Conservation (phyloP, 805 yeast species). For the Metschnikowia arizonensis region DNA sequence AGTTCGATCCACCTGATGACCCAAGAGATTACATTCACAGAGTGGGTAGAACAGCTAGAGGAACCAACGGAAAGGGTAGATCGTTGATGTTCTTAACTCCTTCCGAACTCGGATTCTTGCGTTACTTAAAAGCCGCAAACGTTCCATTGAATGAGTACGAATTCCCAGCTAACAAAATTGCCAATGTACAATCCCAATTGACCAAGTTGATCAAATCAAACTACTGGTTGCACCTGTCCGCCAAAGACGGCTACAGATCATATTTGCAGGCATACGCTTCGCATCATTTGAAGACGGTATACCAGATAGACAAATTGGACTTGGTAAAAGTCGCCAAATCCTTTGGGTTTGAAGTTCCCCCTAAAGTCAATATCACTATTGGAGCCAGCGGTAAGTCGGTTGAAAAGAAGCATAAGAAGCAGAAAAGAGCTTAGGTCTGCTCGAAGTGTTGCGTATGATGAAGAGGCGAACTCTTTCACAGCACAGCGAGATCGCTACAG, state of each 20-base stretch:
- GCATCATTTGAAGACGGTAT: slow-evolving; percentile 93
- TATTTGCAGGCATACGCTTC: slow-evolving; percentile 97
- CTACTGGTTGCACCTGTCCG: slow-evolving; percentile 91
- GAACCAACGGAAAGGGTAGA: slow-evolving; percentile 82
- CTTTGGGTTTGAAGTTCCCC: slow-evolving; percentile 92
- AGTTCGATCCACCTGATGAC: slow-evolving; percentile 99
- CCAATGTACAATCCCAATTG: slow-evolving; percentile 91
- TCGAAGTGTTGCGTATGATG: background rate
- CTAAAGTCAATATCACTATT: slow-evolving; percentile 92
- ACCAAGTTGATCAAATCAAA: slow-evolving; percentile 88
- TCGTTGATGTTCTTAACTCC: slow-evolving; percentile 95
- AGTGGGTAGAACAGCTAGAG: slow-evolving; percentile 99
- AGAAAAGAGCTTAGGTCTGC: slow-evolving; percentile 26
- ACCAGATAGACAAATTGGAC: slow-evolving; percentile 92
- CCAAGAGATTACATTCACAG: slow-evolving; percentile 98
- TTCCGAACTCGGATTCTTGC: slow-evolving; percentile 85
- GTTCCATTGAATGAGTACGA: slow-evolving; percentile 97
- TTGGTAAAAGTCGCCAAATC: slow-evolving; percentile 92
- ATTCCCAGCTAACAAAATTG: slow-evolving; percentile 90
- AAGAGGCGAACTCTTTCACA: background rate
- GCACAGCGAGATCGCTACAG: background rate
- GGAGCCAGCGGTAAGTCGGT: slow-evolving; percentile 82
- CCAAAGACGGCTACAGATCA: slow-evolving; percentile 95
- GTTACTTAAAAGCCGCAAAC: slow-evolving; percentile 93
- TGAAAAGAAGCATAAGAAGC: slow-evolving; percentile 46